Conservation (phyloP, 1,284 basidiomycete genomes). For the Cryptococcus sp. region DNA sequence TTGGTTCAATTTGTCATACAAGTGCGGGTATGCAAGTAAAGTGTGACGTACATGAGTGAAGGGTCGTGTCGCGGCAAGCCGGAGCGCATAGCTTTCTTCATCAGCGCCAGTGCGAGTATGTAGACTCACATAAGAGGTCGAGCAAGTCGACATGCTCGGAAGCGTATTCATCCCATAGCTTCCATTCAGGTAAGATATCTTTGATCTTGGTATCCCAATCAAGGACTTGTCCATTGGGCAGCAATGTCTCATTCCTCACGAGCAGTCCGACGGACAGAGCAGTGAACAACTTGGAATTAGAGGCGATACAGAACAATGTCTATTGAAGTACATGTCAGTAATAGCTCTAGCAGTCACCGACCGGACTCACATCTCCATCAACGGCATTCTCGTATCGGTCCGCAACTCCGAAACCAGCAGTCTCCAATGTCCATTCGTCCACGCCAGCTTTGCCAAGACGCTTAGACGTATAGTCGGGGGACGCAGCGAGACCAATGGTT, state of each 20-base stretch:
- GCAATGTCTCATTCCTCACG: constrained; percentile 51
- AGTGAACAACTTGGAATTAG: constrained; percentile 58
- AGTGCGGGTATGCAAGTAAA: background rate
- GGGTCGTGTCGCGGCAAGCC: constrained; percentile 41
- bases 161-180: constrained; percentile 51
- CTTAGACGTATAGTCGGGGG: constrained; percentile 4
- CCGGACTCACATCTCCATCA: constrained; percentile 8
- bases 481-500: constrained; percentile 14
- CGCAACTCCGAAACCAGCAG: constrained; percentile 8
- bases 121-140: constrained; percentile 49
- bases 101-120: background rate
- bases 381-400: constrained; percentile 8
- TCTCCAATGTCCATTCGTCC: constrained; percentile 9
- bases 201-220: constrained; percentile 54
- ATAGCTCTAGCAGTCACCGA: background rate
- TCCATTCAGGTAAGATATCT: constrained; percentile 54
- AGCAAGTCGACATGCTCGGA: constrained; percentile 49
- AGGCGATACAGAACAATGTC: constrained; percentile 56
- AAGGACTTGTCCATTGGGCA: constrained; percentile 44
- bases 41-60: constrained; percentile 20
- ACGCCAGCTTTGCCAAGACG: too few species aligned
- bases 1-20: background rate
- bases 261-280: constrained; percentile 52
- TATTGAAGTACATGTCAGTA: constrained; percentile 16
- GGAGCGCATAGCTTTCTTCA: constrained; percentile 29